phyloP scores from a whole-genome alignment of 257 asterid genomes.

The Coffea canephora region DNA sequence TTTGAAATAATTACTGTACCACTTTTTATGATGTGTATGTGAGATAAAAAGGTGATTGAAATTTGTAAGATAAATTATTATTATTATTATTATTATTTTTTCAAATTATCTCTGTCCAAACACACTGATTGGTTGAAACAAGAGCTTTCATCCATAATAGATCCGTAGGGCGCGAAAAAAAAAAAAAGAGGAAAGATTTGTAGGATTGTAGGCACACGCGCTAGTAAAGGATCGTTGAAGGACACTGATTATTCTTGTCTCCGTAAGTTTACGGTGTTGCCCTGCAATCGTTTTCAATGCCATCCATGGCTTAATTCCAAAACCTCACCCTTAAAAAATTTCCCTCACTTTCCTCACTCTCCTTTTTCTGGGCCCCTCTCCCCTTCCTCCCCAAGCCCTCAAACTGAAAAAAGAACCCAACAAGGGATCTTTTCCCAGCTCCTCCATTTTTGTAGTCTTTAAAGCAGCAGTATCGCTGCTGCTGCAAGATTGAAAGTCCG shows the following conservation, averaged over 20 bases:
- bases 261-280: neutral
- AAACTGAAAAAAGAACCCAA: neutral
- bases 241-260: slow-evolving; percentile 1
- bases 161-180: neutral
- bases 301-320: slow-evolving; percentile 11
- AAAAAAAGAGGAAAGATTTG: neutral
- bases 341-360: slow-evolving; percentile 27
- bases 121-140: no score
- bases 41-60: no score
- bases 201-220: slow-evolving; percentile 6
- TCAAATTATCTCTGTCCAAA: no score
- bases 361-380: neutral
- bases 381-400: neutral
- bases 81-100: no score
- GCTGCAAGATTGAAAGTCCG: neutral
- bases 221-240: neutral
- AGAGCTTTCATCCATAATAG: no score
- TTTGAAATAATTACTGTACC: no score
- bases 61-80: no score
- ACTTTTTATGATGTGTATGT: no score
- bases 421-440: neutral
- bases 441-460: slow-evolving; percentile 1
- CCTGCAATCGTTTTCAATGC: slow-evolving; percentile 8
- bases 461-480: neutral
- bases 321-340: slow-evolving; percentile 13